Base-by-base conservation (phyloP, 2,329 filamentous ascomycete genomes). In the Chaetomiaceae sp. region DNA sequence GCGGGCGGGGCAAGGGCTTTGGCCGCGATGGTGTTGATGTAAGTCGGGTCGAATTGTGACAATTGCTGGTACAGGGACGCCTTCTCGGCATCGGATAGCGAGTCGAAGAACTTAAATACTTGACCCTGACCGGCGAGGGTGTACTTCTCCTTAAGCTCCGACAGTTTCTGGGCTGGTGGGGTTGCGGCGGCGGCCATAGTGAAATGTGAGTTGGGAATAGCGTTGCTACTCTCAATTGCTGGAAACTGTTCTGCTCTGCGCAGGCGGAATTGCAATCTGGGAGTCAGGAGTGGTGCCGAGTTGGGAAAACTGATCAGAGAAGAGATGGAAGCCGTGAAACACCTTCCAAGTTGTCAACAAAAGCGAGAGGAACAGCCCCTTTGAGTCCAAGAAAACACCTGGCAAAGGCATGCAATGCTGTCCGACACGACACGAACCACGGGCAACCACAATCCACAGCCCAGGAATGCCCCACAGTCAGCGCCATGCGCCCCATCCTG, bases 1-100 rank as follows among this genome's bases (percentile, higher is more conserved):
- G 85, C 78, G 55, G 86, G 81, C 25, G 91, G 88, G 72, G 90
- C 82, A 58, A 97, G 78, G 54, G 91, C 89, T 67, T 81, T 84
- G 60, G 92, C 74, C 64, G 88, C 86, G 69, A 97, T 86, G 61
- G 85, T 80, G 74, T 93, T 96, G 79, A 97, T 92, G 73, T 87
- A 81, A 53, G 79, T 77, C 50, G 92, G 91, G 67, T 96, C 83
- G 73, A 97, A 89, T 64, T 76, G 77, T 58, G 80, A 79, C 54
- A 97, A 80, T 72, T 97, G 93, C 63, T 86, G 73, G 76, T 83
- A 96, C 51, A 99, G 81, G 8, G 77, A 69, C 39, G 83, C 83
- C 73, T 95, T 89, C 58, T 96, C 89, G 46, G 77, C 70, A 16
- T 77, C 71, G 56, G 76, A 75, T 56, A 99, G 84, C 56, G 84